Evolutionary conservation across 2,329 filamentous ascomycete species (phyloP), one percentile per base, ranked within the genome.

Genomic region (Cercospora sp.): DNA sequence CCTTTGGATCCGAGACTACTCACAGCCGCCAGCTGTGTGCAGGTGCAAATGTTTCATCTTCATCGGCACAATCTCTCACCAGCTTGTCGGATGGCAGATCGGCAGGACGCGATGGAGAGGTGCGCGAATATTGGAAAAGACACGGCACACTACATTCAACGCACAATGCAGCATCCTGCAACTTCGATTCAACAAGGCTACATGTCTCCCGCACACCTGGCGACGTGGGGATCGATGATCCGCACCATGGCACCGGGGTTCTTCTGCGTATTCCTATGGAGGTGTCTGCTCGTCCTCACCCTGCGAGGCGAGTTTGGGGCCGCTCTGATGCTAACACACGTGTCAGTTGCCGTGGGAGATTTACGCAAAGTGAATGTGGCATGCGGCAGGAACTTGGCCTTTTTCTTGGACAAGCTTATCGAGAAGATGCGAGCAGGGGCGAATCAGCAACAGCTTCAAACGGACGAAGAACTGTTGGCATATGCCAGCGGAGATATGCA

Each of bases 401-500:
- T 97, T 78, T 97, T 98, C 77, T 80, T 94, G 5, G 87, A 88
- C 3, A 83, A 84, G 5, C 79, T 98, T 3, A 81, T 88, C 1
- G 86, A 87, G 36, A 86, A 86, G 42, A 73, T 85, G 18, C 84
- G 83, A 10, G 82, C 78, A 26, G 80, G 80, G 16, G 72, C 77
- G 0, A 75, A 74, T 2, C 78, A 78, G 31, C 75, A 79, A 36
- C 77, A 79, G 55, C 75, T 87, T 1, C 86, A 88, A 57, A 83
- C 84, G 3, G 94, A 99, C 75, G 94, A 98, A 77, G 94, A 97
- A 77, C 86, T 98, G 73, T 82, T 98, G 30, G 92, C 90, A 0
- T 97, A 97, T 74, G 88, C 91, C 0, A 94, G 91, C 31, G 91
- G 90, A 0, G 95, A 98, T 79, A 84, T 96, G 75, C 94, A 98